A percentile compares a stretch with the other conserved stretches of the same genome.
These are phyloP conservation scores for Citrus inodora DNA, from an alignment of 345 rosid genomes.

Conservation along the genomic window DNA sequence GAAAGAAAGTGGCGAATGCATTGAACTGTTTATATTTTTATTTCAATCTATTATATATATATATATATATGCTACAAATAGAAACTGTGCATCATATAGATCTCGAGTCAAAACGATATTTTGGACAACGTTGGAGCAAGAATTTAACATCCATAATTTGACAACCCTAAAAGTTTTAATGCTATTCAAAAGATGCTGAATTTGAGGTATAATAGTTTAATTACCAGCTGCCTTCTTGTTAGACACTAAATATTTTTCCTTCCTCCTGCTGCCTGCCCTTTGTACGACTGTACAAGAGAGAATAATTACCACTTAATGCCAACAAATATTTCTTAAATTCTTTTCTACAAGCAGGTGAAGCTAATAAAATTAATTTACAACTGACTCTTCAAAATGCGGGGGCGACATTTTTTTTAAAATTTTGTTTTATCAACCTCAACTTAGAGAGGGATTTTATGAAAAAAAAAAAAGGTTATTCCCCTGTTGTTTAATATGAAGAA, in stretches of 20 bases:
- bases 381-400: background rate
- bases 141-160: no score
- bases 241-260: background rate
- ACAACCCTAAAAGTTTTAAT: no score
- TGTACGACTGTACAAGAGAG: no score
- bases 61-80: background rate
- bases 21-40: background rate
- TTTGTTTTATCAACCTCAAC: no score
- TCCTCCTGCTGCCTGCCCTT: background rate
- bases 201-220: background rate
- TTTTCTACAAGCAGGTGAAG: slow-evolving; percentile 4
- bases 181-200: background rate
- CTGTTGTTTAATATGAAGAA: no score
- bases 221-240: slow-evolving; percentile 2
- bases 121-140: background rate
- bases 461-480: no score
- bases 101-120: background rate
- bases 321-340: background rate
- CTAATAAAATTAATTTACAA: slow-evolving; percentile 11
- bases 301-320: background rate
- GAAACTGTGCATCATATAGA: background rate
- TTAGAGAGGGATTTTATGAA: no score
- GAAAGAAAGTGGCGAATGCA: background rate
- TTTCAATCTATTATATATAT: no score
- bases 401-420: background rate